Percentiles rank a stretch among this genome's conserved stretches.
These are phyloP conservation scores for sorghum (Sorghum bicolor) DNA, from an alignment of 176 grass and related monocot genomes.

Conservation along the genomic window Sorghum_bicolor_NCBIv3 NC_012878.2:58022001-58022500, in stretches of 20 bases:
- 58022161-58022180: slow-evolving; percentile 22
- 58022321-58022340: background rate
- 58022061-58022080: slow-evolving; percentile 31
- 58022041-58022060: slow-evolving; percentile 32
- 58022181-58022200: slow-evolving; percentile 1
- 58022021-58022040: background rate
- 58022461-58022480: background rate
- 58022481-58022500: slow-evolving; percentile 9
- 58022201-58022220: slow-evolving; percentile 21
- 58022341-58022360: background rate
- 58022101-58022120: background rate
- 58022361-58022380: background rate
- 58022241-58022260: slow-evolving; percentile 12
- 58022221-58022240: slow-evolving; percentile 9
- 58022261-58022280: background rate
- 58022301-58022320: slow-evolving; percentile 9
- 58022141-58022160: background rate
- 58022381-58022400: background rate
- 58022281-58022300: background rate
- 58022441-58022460: background rate
- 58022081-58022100: slow-evolving; percentile 20
- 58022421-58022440: background rate
- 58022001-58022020: slow-evolving; percentile 31
- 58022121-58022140: background rate
- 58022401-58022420: background rate